phyloP scores from a whole-genome alignment of 495 filamentous ascomycete genomes.

The Penicillium odoratum region DNA sequence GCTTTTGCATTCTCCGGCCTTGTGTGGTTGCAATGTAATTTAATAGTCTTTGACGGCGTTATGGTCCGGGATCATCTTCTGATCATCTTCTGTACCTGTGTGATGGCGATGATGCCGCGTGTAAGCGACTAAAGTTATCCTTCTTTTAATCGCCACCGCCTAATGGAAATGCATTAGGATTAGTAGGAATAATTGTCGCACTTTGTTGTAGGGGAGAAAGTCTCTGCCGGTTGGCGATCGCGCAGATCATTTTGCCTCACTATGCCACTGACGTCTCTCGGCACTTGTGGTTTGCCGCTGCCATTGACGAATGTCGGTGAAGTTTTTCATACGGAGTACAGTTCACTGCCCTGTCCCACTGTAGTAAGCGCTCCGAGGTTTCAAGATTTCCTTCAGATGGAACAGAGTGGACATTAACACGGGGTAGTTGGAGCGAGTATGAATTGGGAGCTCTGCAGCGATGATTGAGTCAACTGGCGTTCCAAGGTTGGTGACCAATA shows the following conservation, averaged over 20 bases:
- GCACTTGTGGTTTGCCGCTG: conserved; percentile 45
- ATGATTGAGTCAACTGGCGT: too few relatives aligned
- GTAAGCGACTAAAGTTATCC: background rate
- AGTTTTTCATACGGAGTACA: background rate
- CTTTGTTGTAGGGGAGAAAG: conserved; percentile 73
- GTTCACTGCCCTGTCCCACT: too few relatives aligned
- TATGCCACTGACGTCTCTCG: conserved; percentile 64
- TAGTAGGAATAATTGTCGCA: conserved; percentile 26
- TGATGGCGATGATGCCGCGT: background rate
- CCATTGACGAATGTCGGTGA: background rate
- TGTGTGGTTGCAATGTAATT: background rate
- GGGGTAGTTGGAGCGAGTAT: too few relatives aligned
- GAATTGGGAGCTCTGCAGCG: too few relatives aligned
- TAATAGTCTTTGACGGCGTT: background rate
- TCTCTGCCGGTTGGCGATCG: conserved; percentile 60
- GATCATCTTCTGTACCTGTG: background rate
- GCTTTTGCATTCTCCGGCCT: background rate
- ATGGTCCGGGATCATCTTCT: background rate
- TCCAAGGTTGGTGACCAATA: too few relatives aligned
- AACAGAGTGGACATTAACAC: too few relatives aligned
- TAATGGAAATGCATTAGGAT: background rate
- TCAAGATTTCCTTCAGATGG: too few relatives aligned
- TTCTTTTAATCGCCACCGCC: background rate
- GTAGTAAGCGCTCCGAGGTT: too few relatives aligned
- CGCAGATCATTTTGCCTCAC: conserved; percentile 63